phyloP scores from a whole-genome alignment of 495 filamentous ascomycete genomes.

The Letharia columbiana region DNA sequence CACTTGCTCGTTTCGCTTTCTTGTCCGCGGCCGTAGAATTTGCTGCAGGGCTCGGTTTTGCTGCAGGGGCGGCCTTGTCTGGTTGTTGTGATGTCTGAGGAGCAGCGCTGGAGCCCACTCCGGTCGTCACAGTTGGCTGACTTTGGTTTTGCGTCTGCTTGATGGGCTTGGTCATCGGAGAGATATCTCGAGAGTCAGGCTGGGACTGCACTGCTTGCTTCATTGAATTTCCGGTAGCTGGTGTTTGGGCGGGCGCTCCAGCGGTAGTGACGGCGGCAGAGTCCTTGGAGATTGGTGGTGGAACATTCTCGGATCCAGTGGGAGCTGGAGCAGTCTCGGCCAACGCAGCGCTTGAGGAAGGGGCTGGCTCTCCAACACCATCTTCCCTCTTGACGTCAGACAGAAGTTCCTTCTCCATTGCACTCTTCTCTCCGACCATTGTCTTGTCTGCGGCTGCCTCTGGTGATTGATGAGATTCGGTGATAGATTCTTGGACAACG shows the following conservation, averaged over 20 bases:
- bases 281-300: conserved; percentile 9
- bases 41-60: conserved; percentile 20
- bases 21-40: conserved; percentile 33
- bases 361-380: conserved; percentile 45
- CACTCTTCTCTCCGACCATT: conserved; percentile 70
- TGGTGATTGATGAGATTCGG: conserved; percentile 52
- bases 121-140: conserved; percentile 35
- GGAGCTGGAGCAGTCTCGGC: conserved; percentile 35
- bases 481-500: conserved; percentile 64
- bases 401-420: conserved; percentile 59
- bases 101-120: conserved; percentile 25
- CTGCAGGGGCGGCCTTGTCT: conserved; percentile 12
- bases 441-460: conserved; percentile 62
- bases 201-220: conserved; percentile 14
- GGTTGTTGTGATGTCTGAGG: conserved; percentile 23
- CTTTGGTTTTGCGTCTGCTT: conserved; percentile 17
- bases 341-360: conserved; percentile 40
- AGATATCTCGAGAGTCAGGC: conserved; percentile 35
- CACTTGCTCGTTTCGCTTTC: conserved; percentile 41
- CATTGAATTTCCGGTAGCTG: conserved; percentile 14
- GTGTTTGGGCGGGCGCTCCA: conserved; percentile 14
- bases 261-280: conserved; percentile 14
- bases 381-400: conserved; percentile 43
- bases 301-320: conserved; percentile 13
- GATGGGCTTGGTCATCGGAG: conserved; percentile 34